Base-by-base conservation (phyloP, 179 eudicot genomes). In the Gypsophila paniculata region DNA sequence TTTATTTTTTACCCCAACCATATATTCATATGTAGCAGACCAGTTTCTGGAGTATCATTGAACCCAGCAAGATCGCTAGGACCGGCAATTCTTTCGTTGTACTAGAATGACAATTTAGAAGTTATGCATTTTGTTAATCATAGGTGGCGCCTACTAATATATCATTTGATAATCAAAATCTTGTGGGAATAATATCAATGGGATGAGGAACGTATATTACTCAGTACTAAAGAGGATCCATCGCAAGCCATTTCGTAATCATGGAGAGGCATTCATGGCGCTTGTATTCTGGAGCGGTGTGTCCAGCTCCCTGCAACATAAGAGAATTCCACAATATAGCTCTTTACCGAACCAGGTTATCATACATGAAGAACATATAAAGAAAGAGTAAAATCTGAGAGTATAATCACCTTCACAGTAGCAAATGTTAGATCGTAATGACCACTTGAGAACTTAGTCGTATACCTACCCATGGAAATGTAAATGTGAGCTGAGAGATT, bases 41-140 rank as follows among this genome's bases (percentile, higher is more conserved):
- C 98, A 0, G 70, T 93, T 26, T 91, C 98, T 19, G 98, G 98
- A 70, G 98, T 90, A 68, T 93, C 98, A 13, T 70, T 93, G 93
- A 93, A 93, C 70, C 97, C 98, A 25, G 97, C 97, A 63, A 83
- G 98, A 68, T 88, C 97, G 61, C 65, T 93, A 34, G 98, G 96
- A 48, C 98, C 98, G 13, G 98, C 98, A 17, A 78, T 91, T 0
- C 82, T 91, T n/a, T 77, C 90, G 8, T 38, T 64, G 51, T 39
- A 64, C 57, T 52, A 2, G n/a, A 39, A 3, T 64, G 26, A 64
- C 26, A 39, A 18, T 38, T 7, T 18, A 62, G 13, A 36, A n/a
- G 6, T 5, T 54, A 54, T 54, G 6, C 25, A 54, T 54, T 51
- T 51, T 29, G 55, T 51, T 51, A 48, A 1, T 2, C 53, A 48